Evolutionary conservation across 2,329 filamentous ascomycete species (phyloP).

Genomic region (Dactylella cylindrospora): DNA sequence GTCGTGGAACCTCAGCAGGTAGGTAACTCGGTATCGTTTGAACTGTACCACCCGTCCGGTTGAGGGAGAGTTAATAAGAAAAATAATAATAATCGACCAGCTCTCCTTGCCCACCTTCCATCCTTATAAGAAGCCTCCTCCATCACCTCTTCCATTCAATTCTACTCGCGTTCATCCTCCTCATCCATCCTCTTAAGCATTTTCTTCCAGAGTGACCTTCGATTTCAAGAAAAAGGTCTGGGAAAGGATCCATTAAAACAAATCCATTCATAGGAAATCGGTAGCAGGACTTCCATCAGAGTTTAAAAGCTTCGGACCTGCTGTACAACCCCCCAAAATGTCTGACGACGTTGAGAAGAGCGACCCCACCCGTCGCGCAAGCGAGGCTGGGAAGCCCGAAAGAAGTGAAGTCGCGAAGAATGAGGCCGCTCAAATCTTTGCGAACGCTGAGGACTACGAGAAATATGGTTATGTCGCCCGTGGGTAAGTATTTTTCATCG

Average conservation of each 20-base stretch:
- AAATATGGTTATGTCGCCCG: slow-evolving; percentile 47
- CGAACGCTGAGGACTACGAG: slow-evolving; percentile 42
- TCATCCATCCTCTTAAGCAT: too few relatives aligned
- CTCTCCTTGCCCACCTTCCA: slow-evolving; percentile 8
- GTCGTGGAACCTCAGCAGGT: too few relatives aligned
- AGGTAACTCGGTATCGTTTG: too few relatives aligned
- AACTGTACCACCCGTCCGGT: slow-evolving; percentile 37
- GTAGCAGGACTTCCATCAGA: too few relatives aligned
- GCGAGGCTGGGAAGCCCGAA: slow-evolving; percentile 32
- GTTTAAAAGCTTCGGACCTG: too few relatives aligned
- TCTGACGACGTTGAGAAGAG: slow-evolving; percentile 42
- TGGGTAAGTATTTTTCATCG: slow-evolving; percentile 27
- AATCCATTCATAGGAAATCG: too few relatives aligned
- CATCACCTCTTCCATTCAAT: slow-evolving; percentile 13
- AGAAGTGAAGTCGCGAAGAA: slow-evolving; percentile 26
- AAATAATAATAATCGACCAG: too few relatives aligned
- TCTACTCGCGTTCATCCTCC: slow-evolving; percentile 15
- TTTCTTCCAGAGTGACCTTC: too few relatives aligned
- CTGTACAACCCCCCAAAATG: too few relatives aligned
- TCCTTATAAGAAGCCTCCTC: slow-evolving; percentile 32
- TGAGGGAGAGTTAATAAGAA: too few relatives aligned
- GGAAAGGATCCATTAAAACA: too few relatives aligned
- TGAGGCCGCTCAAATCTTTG: slow-evolving; percentile 33
- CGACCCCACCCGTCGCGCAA: slow-evolving; percentile 22
- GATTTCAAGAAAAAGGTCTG: too few relatives aligned